Conservation (phyloP, 805 yeast genomes). For the Lipomyces chichibuensis region DNA sequence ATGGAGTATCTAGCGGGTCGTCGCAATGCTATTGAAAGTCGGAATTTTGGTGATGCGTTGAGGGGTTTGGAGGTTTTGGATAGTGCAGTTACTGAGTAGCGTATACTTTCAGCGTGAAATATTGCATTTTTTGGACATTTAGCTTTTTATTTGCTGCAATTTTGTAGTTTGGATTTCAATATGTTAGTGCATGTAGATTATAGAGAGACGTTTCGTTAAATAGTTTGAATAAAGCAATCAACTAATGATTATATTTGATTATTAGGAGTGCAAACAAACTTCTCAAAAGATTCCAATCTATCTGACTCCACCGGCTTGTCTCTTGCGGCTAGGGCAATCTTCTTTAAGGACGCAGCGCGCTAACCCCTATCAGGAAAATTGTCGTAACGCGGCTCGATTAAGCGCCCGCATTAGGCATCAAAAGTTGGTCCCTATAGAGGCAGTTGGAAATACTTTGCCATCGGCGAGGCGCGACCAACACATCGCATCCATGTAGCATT, state of each 20-base stretch:
- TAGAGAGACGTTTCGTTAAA: too few relatives aligned
- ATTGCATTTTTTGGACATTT: not conserved
- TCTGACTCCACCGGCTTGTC: too few relatives aligned
- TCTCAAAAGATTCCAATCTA: too few relatives aligned
- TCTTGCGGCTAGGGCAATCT: not conserved
- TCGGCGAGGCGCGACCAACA: not conserved
- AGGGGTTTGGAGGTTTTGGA: conserved; percentile 14
- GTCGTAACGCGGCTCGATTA: not conserved
- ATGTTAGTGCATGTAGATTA: not conserved
- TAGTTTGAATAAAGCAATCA: too few relatives aligned
- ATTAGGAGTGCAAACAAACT: not conserved
- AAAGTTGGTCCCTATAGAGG: not conserved
- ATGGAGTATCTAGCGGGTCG: conserved; percentile 88
- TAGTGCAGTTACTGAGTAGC: conserved; percentile 8
- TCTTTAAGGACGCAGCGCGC: not conserved
- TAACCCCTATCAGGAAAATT: not conserved
- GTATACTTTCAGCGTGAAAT: not conserved
- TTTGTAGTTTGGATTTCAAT: too few relatives aligned
- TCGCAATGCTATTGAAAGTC: conserved; percentile 70
- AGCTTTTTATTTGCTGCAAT: not conserved
- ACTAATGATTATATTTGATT: too few relatives aligned
- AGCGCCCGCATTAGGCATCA: not conserved
- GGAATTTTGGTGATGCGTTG: conserved; percentile 25
- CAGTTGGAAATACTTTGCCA: not conserved
- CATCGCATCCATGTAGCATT: not conserved